These are phyloP conservation scores for Ganoderma lucidum DNA, from an alignment of 1,284 basidiomycete genomes.

Conservation along the genomic window DNA sequence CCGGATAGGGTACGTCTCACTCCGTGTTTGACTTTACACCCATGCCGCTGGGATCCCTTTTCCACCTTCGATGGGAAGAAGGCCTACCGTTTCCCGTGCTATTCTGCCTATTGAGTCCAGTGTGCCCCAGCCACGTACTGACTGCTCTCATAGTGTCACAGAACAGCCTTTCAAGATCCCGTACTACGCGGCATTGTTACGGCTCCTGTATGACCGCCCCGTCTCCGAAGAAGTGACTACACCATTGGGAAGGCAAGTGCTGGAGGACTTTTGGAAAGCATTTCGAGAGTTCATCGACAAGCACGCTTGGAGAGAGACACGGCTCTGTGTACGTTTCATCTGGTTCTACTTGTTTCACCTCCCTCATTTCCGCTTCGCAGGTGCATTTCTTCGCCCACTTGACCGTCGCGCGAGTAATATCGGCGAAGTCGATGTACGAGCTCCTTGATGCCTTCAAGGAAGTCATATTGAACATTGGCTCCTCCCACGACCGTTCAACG, in stretches of 20 bases:
- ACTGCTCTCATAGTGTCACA: slow-evolving; percentile 59
- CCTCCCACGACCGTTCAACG: slow-evolving; percentile 87
- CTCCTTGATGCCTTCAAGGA: slow-evolving; percentile 84
- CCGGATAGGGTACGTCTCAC: slow-evolving; percentile 67
- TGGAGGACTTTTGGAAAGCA: slow-evolving; percentile 89
- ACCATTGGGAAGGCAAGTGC: slow-evolving; percentile 75
- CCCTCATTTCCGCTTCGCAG: slow-evolving; percentile 47
- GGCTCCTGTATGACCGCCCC: slow-evolving; percentile 64
- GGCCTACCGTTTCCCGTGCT: not conserved
- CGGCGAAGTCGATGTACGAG: slow-evolving; percentile 77
- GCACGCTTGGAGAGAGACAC: slow-evolving; percentile 87
- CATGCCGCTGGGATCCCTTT: not conserved
- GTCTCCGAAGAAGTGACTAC: slow-evolving; percentile 34
- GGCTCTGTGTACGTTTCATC: slow-evolving; percentile 76
- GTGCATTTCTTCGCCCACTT: slow-evolving; percentile 92
- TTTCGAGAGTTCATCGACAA: slow-evolving; percentile 89
- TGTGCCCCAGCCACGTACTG: not conserved
- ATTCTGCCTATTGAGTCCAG: not conserved
- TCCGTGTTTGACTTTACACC: not conserved
- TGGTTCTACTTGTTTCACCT: not conserved
- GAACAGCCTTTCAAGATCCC: slow-evolving; percentile 94
- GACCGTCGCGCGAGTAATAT: slow-evolving; percentile 78
- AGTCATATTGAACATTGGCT: slow-evolving; percentile 91
- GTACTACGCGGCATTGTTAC: slow-evolving; percentile 85
- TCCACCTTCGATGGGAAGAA: not conserved